A percentile compares a stretch with the other conserved stretches of the same genome.
Conservation (phyloP, 805 yeast species). For the Wickerhamiella bombiphila region DNA sequence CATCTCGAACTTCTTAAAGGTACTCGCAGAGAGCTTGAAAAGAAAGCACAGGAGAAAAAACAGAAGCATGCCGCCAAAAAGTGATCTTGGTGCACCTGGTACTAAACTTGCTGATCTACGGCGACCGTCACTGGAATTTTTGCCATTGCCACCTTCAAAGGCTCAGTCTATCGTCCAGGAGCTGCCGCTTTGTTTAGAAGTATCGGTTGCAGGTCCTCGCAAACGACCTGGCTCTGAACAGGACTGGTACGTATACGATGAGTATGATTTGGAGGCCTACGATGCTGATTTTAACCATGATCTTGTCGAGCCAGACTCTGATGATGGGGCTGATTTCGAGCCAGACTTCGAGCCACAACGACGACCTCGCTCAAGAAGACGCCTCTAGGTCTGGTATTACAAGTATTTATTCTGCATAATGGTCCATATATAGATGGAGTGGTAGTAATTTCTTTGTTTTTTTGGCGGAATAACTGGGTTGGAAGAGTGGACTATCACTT, state of each 20-base stretch:
- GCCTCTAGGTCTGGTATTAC: no score
- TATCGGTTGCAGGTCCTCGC: not conserved
- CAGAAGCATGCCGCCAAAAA: constrained; percentile 1
- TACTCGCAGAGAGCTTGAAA: constrained; percentile 70
- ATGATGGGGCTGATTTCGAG: no score
- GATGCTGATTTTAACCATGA: constrained; percentile 1
- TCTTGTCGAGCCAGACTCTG: not conserved
- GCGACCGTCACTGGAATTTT: not conserved
- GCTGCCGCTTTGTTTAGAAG: not conserved
- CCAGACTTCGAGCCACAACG: no score
- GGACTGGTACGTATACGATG: constrained; percentile 6
- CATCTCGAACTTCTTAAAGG: constrained; percentile 87
- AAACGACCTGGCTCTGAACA: constrained; percentile 1
- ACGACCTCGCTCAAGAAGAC: no score
- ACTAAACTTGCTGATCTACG: not conserved
- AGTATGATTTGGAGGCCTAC: constrained; percentile 11
- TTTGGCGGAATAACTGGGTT: no score
- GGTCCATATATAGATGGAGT: no score
- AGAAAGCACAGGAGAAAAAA: constrained; percentile 30
- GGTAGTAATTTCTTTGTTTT: no score
- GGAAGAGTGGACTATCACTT: no score
- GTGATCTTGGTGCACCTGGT: not conserved
- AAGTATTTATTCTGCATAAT: no score
- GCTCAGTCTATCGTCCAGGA: not conserved
- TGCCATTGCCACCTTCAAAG: not conserved